Evolutionary conservation across 768 basidiomycete genomes (phyloP).

Genomic region (Tylopilus subfusipes): DNA sequence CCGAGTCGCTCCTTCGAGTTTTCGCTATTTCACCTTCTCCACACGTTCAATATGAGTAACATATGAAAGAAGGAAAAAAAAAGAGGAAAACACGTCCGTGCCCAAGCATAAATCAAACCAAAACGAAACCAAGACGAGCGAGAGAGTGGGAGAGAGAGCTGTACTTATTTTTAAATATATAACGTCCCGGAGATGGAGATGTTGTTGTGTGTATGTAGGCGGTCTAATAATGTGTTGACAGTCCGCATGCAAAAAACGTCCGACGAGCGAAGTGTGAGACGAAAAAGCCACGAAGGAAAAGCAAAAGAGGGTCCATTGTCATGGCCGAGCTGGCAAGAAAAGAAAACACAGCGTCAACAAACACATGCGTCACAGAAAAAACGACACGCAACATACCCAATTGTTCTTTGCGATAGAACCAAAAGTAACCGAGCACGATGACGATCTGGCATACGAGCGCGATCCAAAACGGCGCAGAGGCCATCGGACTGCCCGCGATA

Average conservation of each 20-base stretch:
- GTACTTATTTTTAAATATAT: background rate
- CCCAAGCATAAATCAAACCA: background rate
- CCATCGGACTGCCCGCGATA: constrained; percentile 74
- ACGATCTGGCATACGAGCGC: constrained; percentile 75
- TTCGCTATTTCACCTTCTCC: background rate
- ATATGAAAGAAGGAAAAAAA: too few species aligned
- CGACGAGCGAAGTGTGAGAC: background rate
- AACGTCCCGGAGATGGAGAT: background rate
- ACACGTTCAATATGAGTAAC: too few species aligned
- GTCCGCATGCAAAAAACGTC: constrained; percentile 1
- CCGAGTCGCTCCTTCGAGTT: too few species aligned
- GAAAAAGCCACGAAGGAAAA: background rate
- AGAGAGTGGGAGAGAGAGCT: background rate
- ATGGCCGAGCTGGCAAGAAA: constrained; percentile 11
- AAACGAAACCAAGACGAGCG: background rate
- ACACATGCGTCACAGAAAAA: background rate
- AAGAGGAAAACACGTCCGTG: background rate
- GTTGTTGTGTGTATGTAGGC: background rate
- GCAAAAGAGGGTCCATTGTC: background rate
- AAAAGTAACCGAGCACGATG: constrained; percentile 90
- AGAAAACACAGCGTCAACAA: too few species aligned
- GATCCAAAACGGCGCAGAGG: constrained; percentile 83
- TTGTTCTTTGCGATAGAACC: constrained; percentile 97
- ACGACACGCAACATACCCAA: constrained; percentile 50
- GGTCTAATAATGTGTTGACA: constrained; percentile 2